These are phyloP conservation scores for Coprinopsis strossmayeri DNA, from an alignment of 768 basidiomycete genomes.

Conservation along the genomic window DNA sequence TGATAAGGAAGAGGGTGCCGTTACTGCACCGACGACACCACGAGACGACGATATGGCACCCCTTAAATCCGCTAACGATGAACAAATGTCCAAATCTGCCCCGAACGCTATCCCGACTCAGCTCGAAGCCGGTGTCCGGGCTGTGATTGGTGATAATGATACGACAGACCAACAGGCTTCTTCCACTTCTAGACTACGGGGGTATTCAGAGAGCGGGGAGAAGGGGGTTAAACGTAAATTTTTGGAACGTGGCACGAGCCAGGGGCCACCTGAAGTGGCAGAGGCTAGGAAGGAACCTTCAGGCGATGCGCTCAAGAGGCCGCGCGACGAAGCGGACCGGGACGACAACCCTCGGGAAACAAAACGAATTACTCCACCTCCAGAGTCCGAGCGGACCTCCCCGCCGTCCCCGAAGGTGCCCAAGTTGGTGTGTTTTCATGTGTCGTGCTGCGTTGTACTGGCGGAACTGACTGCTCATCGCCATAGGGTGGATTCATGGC, in stretches of 20 bases:
- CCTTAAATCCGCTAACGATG: constrained; percentile 16
- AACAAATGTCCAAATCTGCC: neutral
- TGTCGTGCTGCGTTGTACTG: constrained; percentile 6
- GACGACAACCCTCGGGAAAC: constrained; percentile 57
- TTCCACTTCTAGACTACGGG: constrained; percentile 17
- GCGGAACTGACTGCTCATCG: constrained; percentile 5
- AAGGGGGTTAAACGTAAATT: constrained; percentile 68
- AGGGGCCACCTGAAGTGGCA: constrained; percentile 39
- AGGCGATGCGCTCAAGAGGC: constrained; percentile 46
- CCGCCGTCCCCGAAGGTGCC: constrained; percentile 28
- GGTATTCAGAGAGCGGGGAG: constrained; percentile 45
- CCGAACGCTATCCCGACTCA: neutral
- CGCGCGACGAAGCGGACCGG: constrained; percentile 53
- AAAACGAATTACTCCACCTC: constrained; percentile 64
- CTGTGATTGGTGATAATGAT: neutral
- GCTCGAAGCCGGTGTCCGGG: neutral
- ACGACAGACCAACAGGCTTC: constrained; percentile 9
- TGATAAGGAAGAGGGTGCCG: constrained; percentile 7
- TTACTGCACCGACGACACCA: constrained; percentile 5
- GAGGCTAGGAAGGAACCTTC: constrained; percentile 18
- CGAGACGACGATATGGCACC: constrained; percentile 17
- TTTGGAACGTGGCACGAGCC: constrained; percentile 60
- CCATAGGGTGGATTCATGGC: constrained; percentile 69
- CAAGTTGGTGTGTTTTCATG: constrained; percentile 37
- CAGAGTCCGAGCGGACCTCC: constrained; percentile 38